Conservation (phyloP, 2,329 filamentous ascomycete species). For the Aspergillus calidoustus region DNA sequence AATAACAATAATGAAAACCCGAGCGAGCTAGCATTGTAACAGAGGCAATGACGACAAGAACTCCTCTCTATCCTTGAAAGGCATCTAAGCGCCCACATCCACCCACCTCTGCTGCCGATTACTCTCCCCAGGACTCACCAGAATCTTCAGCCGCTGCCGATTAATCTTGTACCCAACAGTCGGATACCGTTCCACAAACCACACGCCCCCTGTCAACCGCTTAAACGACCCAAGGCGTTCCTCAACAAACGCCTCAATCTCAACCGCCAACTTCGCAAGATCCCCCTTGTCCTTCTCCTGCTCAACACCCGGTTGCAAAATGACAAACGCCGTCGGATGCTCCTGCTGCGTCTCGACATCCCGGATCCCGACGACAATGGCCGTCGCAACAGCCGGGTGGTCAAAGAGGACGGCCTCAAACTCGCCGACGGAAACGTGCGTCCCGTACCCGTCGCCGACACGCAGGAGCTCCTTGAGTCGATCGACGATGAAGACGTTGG, state of each 20-base stretch:
- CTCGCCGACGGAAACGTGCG: conserved; percentile 36
- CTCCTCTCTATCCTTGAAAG: too few relatives aligned
- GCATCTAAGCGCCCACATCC: background rate
- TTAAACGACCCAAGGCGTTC: conserved; percentile 19
- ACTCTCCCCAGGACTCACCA: background rate
- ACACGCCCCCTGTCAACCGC: conserved; percentile 20
- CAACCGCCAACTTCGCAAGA: background rate
- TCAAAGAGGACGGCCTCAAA: conserved; percentile 39
- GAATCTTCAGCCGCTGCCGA: conserved; percentile 4
- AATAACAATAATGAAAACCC: too few relatives aligned
- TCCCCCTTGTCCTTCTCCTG: background rate
- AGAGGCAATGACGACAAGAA: too few relatives aligned
- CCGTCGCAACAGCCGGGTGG: conserved; percentile 36
- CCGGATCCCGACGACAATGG: conserved; percentile 35
- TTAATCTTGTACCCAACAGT: conserved; percentile 22
- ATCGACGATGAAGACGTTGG: conserved; percentile 29
- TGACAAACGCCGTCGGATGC: conserved; percentile 24
- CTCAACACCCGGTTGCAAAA: conserved; percentile 19
- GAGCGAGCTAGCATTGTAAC: too few relatives aligned
- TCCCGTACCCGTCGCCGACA: conserved; percentile 42
- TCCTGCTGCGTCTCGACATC: conserved; percentile 19
- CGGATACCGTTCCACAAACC: conserved; percentile 20
- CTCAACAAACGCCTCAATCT: conserved; percentile 17
- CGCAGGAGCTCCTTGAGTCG: conserved; percentile 41
- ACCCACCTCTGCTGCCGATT: conserved; percentile 5